Evolutionary conservation across 2,329 filamentous ascomycete genomes (phyloP), one percentile per base, ranked within the genome.

Genomic region (Malbranchea cinnamomea): DNA sequence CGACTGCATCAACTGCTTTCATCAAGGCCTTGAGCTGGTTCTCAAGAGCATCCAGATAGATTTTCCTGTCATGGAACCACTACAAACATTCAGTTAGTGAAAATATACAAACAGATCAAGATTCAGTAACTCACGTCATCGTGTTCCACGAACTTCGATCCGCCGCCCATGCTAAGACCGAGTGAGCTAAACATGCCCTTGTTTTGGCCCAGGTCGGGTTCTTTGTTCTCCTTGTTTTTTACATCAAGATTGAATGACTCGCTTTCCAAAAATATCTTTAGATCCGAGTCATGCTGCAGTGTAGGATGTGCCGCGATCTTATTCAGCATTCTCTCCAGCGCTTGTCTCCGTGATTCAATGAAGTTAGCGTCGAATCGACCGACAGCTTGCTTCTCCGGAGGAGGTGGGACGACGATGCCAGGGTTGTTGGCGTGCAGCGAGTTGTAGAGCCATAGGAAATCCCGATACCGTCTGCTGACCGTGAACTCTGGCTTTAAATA

Each of bases 361-460:
- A 98, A 98, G 53, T 94, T 91, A 42, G 73, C 81, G 56, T 98
- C 87, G 50, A 98, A 98, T 22, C 89, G 75, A 37, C 87, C 87
- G 33, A 98, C 81, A 5, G 87, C 85, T 59, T 98, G 89, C 63
- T 98, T 98, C 60, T 98, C 89, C 1, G 89, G 89, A 0, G 89
- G 89, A 5, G 89, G 87, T 0, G 89, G 89, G 8, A 98, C 82
- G 17, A 98, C 84, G 21, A 94, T 76, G 34, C 89, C 89, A 0
- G 89, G 89, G 46, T 89, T 94, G 53, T 92, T 98, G 37, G 75
- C 78, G 52, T 95, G 89, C 37, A 98, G 65, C 17, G 85, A 83
- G 43, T 78, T 94, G 56, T 98, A 98, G 16, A 98, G 73, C 89
- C 89, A 98, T 31, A 98, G 63, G 53, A 98, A 98, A 57, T 98